These are phyloP conservation scores for Saururus chinensis DNA, from an alignment of 164 flowering plant species.

Conservation along the genomic window DNA sequence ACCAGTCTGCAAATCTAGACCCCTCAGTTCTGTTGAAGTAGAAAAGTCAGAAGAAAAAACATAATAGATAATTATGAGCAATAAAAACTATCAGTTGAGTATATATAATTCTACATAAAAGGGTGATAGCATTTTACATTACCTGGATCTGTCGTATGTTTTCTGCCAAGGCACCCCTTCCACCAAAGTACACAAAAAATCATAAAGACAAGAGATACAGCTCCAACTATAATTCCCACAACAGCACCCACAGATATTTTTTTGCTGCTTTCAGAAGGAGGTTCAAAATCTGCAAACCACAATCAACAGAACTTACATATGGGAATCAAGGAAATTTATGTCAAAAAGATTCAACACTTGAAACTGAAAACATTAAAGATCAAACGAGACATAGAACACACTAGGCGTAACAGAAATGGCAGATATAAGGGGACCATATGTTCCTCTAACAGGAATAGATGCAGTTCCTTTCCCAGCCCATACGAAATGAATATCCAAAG, in stretches of 20 bases:
- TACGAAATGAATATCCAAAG: constrained; percentile 28
- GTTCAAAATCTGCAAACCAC: constrained; percentile 11
- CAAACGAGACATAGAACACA: constrained; percentile 3
- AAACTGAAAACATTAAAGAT: neutral
- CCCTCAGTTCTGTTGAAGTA: constrained; percentile 19
- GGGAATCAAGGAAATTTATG: neutral
- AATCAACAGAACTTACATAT: neutral
- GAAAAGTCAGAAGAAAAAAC: neutral
- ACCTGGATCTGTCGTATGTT: constrained; percentile 16
- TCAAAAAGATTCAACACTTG: neutral
- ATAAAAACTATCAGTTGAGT: neutral
- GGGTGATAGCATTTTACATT: neutral
- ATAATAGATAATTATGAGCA: neutral
- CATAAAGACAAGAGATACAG: constrained; percentile 8
- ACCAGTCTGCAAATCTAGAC: constrained; percentile 29
- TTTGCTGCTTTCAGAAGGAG: constrained; percentile 16
- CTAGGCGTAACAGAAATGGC: constrained; percentile 31
- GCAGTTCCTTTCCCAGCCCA: constrained; percentile 46
- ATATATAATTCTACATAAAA: neutral
- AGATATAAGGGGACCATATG: constrained; percentile 44
- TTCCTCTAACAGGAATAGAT: constrained; percentile 26
- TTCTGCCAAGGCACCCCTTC: constrained; percentile 22
- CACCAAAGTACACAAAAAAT: constrained; percentile 36
- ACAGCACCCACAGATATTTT: constrained; percentile 20
- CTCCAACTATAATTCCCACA: constrained; percentile 25